Base-by-base conservation (phyloP, 371 early-diverging fungal species). In the Aphelidium insulamus region DNA sequence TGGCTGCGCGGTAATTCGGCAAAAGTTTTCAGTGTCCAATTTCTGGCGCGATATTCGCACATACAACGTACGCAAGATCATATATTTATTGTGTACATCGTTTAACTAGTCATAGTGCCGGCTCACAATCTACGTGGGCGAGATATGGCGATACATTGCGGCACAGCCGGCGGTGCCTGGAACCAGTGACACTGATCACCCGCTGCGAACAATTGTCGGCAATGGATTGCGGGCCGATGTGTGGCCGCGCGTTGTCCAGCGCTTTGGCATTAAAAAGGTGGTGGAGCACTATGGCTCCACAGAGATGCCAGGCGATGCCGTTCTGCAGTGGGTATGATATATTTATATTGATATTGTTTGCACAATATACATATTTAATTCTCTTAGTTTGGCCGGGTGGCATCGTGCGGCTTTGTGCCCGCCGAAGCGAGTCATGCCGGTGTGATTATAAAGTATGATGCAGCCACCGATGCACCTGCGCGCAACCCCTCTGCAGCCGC, bases 61-160 rank as follows among this genome's bases (percentile, higher is more conserved):
- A n/a, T n/a, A n/a, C n/a, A n/a, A n/a, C n/a, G n/a, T n/a, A n/a
- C n/a, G n/a, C n/a, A n/a, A n/a, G n/a, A n/a, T n/a, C n/a, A n/a
- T n/a, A n/a, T n/a, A n/a, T n/a, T n/a, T n/a, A n/a, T n/a, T n/a
- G n/a, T n/a, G n/a, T n/a, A n/a, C n/a, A n/a, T n/a, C n/a, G n/a
- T n/a, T n/a, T n/a, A n/a, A n/a, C n/a, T n/a, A n/a, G n/a, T n/a
- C n/a, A n/a, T n/a, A n/a, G n/a, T n/a, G n/a, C n/a, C n/a, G n/a
- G n/a, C n/a, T n/a, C n/a, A n/a, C n/a, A n/a, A n/a, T n/a, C n/a
- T 70, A 73, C 35, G 66, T 74, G 45, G 76, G 76, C 7, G 76
- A 75, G 38, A 59, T 75, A 20, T 68, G 69, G 37, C 49, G 75
- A 33, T 76, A 72, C 40, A 48, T 76, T 15, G 40, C 66, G 14